Conservation (phyloP, 768 basidiomycete species). For the Suillus occidentalis region DNA sequence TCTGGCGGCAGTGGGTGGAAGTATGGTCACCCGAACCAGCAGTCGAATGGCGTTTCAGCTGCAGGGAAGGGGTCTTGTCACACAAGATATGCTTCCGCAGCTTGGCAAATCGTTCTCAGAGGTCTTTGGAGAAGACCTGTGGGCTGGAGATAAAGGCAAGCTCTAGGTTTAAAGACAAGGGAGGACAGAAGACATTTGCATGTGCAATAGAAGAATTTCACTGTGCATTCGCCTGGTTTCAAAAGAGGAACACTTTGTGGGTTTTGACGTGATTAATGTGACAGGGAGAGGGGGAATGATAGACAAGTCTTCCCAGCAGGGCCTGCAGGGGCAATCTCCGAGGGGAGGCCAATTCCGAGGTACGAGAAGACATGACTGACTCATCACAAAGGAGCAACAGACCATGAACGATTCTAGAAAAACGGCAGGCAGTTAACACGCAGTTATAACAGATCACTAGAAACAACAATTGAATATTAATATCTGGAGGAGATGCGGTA, state of each 20-base stretch:
- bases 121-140: slow-evolving; percentile 58
- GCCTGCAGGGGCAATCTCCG: not conserved
- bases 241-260: not conserved
- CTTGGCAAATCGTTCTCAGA: slow-evolving; percentile 71
- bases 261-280: not conserved
- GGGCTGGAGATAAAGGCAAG: slow-evolving; percentile 39
- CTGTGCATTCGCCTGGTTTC: not conserved
- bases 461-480: not conserved
- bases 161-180: slow-evolving; percentile 28
- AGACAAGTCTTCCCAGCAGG: not conserved
- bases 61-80: slow-evolving; percentile 79
- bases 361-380: not conserved
- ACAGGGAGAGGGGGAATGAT: not conserved
- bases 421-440: not conserved
- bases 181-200: not conserved
- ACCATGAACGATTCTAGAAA: not conserved
- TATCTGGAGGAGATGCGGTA: not conserved
- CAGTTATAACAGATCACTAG: not conserved
- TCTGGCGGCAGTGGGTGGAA: slow-evolving; percentile 82
- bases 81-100: slow-evolving; percentile 72
- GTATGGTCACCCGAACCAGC: slow-evolving; percentile 84
- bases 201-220: slow-evolving; percentile 2
- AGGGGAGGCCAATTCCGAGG: not conserved
- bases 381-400: not conserved
- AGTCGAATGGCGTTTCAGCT: slow-evolving; percentile 75